Conservation (phyloP, 2,329 filamentous ascomycete species). For the Penicillium sp. region DNA sequence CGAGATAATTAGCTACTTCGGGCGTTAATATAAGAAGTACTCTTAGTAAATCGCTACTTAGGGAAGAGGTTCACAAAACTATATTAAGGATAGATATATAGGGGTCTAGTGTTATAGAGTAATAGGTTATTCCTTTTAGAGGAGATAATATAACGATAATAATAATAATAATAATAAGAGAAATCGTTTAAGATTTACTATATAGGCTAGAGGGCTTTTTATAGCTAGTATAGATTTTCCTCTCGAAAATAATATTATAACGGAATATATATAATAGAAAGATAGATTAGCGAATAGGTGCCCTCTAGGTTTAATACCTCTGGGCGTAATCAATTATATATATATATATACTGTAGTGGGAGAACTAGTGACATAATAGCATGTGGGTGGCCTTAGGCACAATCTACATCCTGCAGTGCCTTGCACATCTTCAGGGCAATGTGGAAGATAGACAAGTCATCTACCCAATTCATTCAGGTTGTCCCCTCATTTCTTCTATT, state of each 20-base stretch:
- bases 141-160: neutral
- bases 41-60: conserved; percentile 14
- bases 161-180: neutral
- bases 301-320: neutral
- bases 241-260: neutral
- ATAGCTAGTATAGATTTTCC: neutral
- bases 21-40: conserved; percentile 11
- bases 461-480: no score
- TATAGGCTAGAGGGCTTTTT: neutral
- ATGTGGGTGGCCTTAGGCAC: no score
- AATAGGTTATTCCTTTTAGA: neutral
- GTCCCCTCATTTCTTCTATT: no score
- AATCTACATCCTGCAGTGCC: no score
- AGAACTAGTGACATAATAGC: no score
- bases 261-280: neutral
- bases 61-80: conserved; percentile 14
- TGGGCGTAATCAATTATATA: neutral
- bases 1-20: conserved; percentile 15
- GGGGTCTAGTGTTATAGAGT: conserved; percentile 8
- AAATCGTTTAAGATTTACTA: neutral
- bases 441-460: no score
- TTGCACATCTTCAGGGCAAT: no score
- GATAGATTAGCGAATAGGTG: neutral
- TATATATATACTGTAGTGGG: no score
- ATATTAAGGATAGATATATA: conserved; percentile 10